Base-by-base conservation (phyloP, 1,284 basidiomycete species). In the Cryptococcus amylolentus region DNA sequence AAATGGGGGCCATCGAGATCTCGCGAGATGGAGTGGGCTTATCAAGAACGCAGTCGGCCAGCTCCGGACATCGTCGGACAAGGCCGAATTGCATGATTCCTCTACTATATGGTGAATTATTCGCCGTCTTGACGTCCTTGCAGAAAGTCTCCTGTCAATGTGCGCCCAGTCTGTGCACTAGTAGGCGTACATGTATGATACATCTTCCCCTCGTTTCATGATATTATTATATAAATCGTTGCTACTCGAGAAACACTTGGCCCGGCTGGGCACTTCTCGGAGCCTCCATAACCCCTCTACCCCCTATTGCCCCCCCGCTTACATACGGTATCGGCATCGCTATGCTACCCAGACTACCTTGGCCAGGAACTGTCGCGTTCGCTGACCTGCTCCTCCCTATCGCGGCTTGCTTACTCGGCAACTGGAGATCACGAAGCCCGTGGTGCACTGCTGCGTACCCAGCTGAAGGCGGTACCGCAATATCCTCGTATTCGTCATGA, bases 371-470 rank as follows among this genome's bases (percentile, higher is more conserved):
- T 10, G 31, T 10, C 4, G 56, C 55, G 40, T 60, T 60, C 8
- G 54, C 56, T 8, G 55, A 60, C 35, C 63, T 54, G 53, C 39
- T 58, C 42, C 62, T 54, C 16, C 63, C 41, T 48, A 55, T 51
- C 14, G 59, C 61, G 53, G 63, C 60, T 41, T 69, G 67, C 41
- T 63, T 61, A n/a, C 50, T 61, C 18, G 69, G 69, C 40, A 71
- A 42, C 41, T 68, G 66, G 47, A 71, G 52, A 2, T 64, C 67
- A 43, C 66, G 63, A 37, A 71, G 50, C 12, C 69, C 69, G 20
- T 58, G n/a, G 14, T 35, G 41, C 60, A 31, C 37, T 49, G 49
- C 18, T 42, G 45, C 14, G 14, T 37, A 23, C 18, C 10, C 23
- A 7, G 10, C 20, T 23, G 23, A 20, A n/a, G 27, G 27, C n/a